A percentile compares a stretch with the other conserved stretches of the same genome.
These are phyloP conservation scores for Cucurbita argyrosperma DNA, from an alignment of 306 rosid species.

Conservation along the genomic window DNA sequence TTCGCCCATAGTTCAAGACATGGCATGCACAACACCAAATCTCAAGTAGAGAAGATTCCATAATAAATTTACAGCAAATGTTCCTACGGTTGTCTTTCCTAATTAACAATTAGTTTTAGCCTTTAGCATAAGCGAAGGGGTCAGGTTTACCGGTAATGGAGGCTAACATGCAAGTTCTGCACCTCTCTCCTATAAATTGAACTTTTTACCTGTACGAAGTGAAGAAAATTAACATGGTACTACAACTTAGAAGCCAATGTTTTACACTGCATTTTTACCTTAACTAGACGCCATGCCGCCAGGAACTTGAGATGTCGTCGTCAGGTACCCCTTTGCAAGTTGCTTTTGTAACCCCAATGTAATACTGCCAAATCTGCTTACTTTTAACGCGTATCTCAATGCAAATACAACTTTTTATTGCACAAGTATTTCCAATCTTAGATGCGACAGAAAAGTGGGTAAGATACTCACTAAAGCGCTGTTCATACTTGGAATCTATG, in stretches of 20 bases:
- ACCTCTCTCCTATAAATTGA: not conserved
- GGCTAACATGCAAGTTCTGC: slow-evolving; percentile 1
- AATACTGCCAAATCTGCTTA: not conserved
- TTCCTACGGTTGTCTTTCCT: not conserved
- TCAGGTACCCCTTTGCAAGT: not conserved
- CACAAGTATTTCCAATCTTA: not conserved
- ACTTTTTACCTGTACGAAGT: not conserved
- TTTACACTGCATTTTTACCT: not conserved
- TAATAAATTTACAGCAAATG: not conserved
- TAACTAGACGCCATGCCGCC: not conserved
- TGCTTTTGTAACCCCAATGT: not conserved
- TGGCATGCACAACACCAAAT: slow-evolving; percentile 1
- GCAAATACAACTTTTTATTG: not conserved
- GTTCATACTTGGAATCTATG: not conserved
- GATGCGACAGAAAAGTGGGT: not conserved
- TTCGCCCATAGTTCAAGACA: not conserved
- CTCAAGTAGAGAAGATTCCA: slow-evolving; percentile 4
- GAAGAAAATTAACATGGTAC: not conserved
- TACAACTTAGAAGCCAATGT: not conserved
- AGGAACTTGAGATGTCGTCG: not conserved
- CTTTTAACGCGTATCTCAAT: slow-evolving; percentile 2
- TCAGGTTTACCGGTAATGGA: not conserved
- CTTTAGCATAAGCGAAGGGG: not conserved
- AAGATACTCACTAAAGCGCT: not conserved
- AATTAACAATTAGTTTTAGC: not conserved